phyloP scores from a whole-genome alignment of 169 alveolate genomes.

The Ichthyophthirius multifiliis region DNA sequence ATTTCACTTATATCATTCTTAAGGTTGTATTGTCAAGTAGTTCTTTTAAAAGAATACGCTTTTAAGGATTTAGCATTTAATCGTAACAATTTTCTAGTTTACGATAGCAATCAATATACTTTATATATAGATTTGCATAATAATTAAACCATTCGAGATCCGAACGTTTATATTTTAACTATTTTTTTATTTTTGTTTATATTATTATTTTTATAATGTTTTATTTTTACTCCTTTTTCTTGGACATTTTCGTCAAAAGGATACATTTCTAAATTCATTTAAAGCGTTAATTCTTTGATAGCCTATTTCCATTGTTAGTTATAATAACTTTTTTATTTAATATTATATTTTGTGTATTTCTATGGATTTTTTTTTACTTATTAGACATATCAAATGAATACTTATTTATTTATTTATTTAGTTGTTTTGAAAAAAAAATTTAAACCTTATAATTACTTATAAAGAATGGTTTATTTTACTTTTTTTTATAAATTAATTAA shows the following conservation, averaged over 20 bases:
- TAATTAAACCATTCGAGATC: slow-evolving; percentile 64
- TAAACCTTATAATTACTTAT: too few relatives aligned
- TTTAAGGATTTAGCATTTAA: slow-evolving; percentile 76
- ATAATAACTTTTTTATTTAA: background rate
- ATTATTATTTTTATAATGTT: background rate
- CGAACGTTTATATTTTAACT: slow-evolving; percentile 37
- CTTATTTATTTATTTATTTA: too few relatives aligned
- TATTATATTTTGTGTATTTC: too few relatives aligned
- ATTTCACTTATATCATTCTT: slow-evolving; percentile 68
- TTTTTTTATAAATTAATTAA: too few relatives aligned
- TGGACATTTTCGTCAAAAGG: slow-evolving; percentile 3
- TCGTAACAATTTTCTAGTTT: slow-evolving; percentile 79
- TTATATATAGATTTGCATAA: slow-evolving; percentile 68
- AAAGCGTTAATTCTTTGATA: slow-evolving; percentile 7
- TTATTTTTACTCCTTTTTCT: background rate
- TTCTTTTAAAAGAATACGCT: slow-evolving; percentile 63
- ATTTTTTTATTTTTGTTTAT: slow-evolving; percentile 1
- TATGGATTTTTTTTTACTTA: too few relatives aligned
- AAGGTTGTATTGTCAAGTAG: slow-evolving; percentile 68
- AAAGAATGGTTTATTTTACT: too few relatives aligned
- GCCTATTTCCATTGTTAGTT: slow-evolving; percentile 10
- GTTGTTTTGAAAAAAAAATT: too few relatives aligned
- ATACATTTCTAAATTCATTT: background rate
- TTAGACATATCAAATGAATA: too few relatives aligned
- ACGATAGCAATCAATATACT: slow-evolving; percentile 69